phyloP scores from a whole-genome alignment of 352 stramenopile species.

The Plasmopara muralis region DNA sequence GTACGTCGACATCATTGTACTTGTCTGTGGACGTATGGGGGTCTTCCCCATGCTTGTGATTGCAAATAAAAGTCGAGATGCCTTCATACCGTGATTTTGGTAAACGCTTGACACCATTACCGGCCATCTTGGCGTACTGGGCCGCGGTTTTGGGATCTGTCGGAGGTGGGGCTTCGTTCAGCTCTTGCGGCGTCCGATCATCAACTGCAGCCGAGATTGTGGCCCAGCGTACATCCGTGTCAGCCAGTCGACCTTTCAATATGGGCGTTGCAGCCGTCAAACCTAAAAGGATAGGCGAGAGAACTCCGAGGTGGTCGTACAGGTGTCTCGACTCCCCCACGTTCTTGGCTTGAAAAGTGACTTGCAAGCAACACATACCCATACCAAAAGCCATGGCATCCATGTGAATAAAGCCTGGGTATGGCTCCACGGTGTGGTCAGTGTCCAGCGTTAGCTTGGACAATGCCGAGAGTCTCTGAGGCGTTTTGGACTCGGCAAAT shows the following conservation, averaged over 20 bases:
- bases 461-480: background rate
- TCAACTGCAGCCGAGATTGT: slow-evolving; percentile 98
- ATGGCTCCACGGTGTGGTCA: slow-evolving; percentile 68
- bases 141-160: slow-evolving; percentile 42
- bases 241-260: slow-evolving; percentile 89
- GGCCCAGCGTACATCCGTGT: slow-evolving; percentile 92
- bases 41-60: slow-evolving; percentile 82
- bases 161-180: slow-evolving; percentile 35
- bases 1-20: slow-evolving; percentile 94
- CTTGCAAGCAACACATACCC: slow-evolving; percentile 99
- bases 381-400: slow-evolving; percentile 99
- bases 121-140: slow-evolving; percentile 89
- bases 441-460: slow-evolving; percentile 25
- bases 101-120: slow-evolving; percentile 88
- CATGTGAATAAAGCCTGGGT: slow-evolving; percentile 95
- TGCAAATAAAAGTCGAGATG: slow-evolving; percentile 88
- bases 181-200: slow-evolving; percentile 86
- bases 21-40: slow-evolving; percentile 68
- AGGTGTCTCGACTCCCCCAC: slow-evolving; percentile 97
- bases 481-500: slow-evolving; percentile 53
- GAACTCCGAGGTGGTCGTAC: slow-evolving; percentile 98
- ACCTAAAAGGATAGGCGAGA: slow-evolving; percentile 98
- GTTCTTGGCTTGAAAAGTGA: slow-evolving; percentile 97
- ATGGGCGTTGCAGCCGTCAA: slow-evolving; percentile 98
- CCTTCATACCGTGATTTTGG: slow-evolving; percentile 94